phyloP scores from a whole-genome alignment of 106 monocot genomes.

The Triglochin maritima region DNA sequence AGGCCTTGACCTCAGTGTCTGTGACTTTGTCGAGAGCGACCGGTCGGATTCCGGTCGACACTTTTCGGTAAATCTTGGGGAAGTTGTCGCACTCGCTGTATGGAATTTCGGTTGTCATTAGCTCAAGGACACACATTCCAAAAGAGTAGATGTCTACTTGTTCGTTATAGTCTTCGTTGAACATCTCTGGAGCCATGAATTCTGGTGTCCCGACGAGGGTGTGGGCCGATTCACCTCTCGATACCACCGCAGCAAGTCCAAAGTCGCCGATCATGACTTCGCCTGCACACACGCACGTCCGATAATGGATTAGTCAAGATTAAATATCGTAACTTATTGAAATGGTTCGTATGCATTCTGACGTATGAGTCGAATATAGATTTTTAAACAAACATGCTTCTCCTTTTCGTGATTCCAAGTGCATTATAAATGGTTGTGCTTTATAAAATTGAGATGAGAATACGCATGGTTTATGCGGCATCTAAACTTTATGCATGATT shows the following conservation, averaged over 20 bases:
- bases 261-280: conserved; percentile 85
- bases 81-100: conserved; percentile 70
- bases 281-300: not conserved
- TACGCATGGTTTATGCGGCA: too few relatives aligned
- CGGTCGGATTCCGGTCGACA: conserved; percentile 35
- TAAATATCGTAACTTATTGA: not conserved
- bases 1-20: conserved; percentile 44
- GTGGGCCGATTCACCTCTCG: conserved; percentile 33
- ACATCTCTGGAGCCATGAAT: conserved; percentile 89
- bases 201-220: conserved; percentile 67
- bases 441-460: too few relatives aligned
- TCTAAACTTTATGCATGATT: too few relatives aligned
- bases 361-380: too few relatives aligned
- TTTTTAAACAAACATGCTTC: too few relatives aligned
- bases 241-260: conserved; percentile 58
- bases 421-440: too few relatives aligned
- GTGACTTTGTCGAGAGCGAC: conserved; percentile 34
- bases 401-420: too few relatives aligned
- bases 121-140: conserved; percentile 81
- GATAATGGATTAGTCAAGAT: not conserved
- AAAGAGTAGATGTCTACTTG: conserved; percentile 84
- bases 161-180: conserved; percentile 75
- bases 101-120: conserved; percentile 69
- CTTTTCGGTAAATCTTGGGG: conserved; percentile 58
- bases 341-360: not conserved